Conservation (phyloP, 208 protist species). For the Leishmania tropica region DNA sequence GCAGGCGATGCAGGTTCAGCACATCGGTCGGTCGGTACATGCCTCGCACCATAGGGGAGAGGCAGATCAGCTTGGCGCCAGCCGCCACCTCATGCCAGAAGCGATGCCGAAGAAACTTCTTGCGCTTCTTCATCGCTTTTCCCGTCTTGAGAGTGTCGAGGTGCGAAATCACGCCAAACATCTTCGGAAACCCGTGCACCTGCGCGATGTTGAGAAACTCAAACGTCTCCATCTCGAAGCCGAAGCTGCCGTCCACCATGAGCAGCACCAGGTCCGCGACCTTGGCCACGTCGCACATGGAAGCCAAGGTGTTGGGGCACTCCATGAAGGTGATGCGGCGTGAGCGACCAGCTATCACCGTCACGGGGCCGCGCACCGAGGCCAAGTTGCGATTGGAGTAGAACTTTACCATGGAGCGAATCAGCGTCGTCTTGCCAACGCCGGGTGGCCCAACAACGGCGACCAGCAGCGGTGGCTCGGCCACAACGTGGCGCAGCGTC, state of each 20-base stretch:
- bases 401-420: slow-evolving; percentile 98
- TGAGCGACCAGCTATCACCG: slow-evolving; percentile 93
- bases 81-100: slow-evolving; percentile 94
- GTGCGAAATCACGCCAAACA: slow-evolving; percentile 99
- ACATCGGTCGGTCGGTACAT: slow-evolving; percentile 98
- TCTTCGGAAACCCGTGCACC: slow-evolving; percentile 98
- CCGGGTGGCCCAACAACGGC: slow-evolving; percentile 97
- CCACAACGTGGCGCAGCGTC: slow-evolving; percentile 77
- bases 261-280: slow-evolving; percentile 98
- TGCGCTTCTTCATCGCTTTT: slow-evolving; percentile 96
- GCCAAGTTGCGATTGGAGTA: slow-evolving; percentile 96
- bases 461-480: slow-evolving; percentile 95
- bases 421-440: slow-evolving; percentile 98
- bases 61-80: slow-evolving; percentile 98
- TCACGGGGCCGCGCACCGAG: slow-evolving; percentile 97
- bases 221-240: slow-evolving; percentile 99
- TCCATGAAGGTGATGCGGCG: slow-evolving; percentile 99
- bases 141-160: slow-evolving; percentile 97
- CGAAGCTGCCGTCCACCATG: slow-evolving; percentile 97
- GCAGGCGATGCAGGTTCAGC: slow-evolving; percentile 97
- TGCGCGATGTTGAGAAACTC: slow-evolving; percentile 99
- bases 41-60: slow-evolving; percentile 96
- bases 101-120: slow-evolving; percentile 97
- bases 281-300: slow-evolving; percentile 99
- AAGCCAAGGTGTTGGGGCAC: slow-evolving; percentile 97